Evolutionary conservation across 495 filamentous ascomycete species (phyloP), one percentile per base, ranked within the genome.

Genomic region (Penicillium paradoxum): DNA sequence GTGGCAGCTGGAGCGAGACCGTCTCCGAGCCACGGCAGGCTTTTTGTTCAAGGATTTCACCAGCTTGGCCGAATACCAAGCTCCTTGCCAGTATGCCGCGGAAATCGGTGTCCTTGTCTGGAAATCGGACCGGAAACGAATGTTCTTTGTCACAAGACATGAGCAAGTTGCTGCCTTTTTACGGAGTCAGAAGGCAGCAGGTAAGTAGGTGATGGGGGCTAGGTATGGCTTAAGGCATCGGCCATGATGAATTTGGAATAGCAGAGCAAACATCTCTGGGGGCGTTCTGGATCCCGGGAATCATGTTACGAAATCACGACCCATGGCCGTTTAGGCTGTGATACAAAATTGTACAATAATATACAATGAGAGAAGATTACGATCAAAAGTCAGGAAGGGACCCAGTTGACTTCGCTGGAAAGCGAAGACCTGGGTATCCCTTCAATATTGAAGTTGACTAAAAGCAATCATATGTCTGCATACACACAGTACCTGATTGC

Each of bases 1-100:
- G 9, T 98, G 93, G 93, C 93, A 98, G 73, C 86, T 96, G 45
- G 95, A 98, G 66, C 87, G 90, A 27, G 95, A 98, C 66, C 80
- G 93, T 45, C 92, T 97, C 77, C 85, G 85, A 64, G 79, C 86
- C 5, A 90, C 83, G 10, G 67, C 77, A 5, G 93, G 93, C 2
- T 97, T 87, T 66, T 65, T 97, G 29, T 96, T 98, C 78, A 87
- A 86, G 55, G 92, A 97, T 38, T 96, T 97, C 60, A 82, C 81
- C 47, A 83, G 69, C 43, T 67, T 77, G 40, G 78, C 82, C 18
- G 95, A 96, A 60, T 98, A 93, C 60, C 80, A 84, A 47, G 84
- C 80, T 11, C 78, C 86, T 39, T 82, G 78, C 40, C 74, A 71
- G 37, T 97, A 96, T 72, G 92, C 95, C 0, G 87, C 90, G 53